These are phyloP conservation scores for Dothistroma septosporum DNA, from an alignment of 2,329 filamentous ascomycete species.

Conservation along the genomic window DNA sequence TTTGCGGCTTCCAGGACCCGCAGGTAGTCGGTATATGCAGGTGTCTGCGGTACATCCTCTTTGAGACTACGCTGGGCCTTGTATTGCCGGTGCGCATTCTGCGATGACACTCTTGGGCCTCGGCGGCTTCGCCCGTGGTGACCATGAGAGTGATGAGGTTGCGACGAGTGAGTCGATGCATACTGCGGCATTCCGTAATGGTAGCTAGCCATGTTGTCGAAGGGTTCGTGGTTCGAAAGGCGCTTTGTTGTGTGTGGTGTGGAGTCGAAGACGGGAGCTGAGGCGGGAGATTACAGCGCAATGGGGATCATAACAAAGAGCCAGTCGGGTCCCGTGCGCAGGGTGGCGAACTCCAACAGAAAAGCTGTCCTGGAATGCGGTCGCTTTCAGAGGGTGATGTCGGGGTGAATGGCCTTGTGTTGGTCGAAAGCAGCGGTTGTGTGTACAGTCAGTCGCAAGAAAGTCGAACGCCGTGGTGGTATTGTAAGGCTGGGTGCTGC, in stretches of 20 bases:
- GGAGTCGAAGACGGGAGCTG: conserved; percentile 7
- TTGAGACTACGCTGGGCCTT: conserved; percentile 81
- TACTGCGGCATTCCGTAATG: conserved; percentile 48
- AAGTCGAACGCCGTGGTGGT: conserved; percentile 1
- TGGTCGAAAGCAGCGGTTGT: background rate
- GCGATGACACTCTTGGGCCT: conserved; percentile 73
- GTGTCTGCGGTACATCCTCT: conserved; percentile 79
- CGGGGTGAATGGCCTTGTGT: conserved; percentile 1
- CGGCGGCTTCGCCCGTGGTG: conserved; percentile 84
- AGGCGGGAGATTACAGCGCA: conserved; percentile 12
- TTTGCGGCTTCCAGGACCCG: conserved; percentile 84
- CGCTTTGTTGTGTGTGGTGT: conserved; percentile 1
- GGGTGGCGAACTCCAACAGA: conserved; percentile 3
- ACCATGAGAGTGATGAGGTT: conserved; percentile 59
- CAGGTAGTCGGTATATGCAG: conserved; percentile 72
- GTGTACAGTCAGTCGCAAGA: conserved; percentile 1
- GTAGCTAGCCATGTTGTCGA: conserved; percentile 45
- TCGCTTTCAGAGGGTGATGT: background rate
- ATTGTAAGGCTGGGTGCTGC: conserved; percentile 3
- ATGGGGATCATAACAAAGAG: conserved; percentile 16
- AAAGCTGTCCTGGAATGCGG: background rate
- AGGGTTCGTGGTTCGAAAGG: background rate
- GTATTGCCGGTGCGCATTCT: conserved; percentile 76
- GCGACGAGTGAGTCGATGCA: conserved; percentile 49
- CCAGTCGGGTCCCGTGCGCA: conserved; percentile 11